Percentiles rank a stretch among this genome's conserved stretches.
phyloP scores from a whole-genome alignment of 495 filamentous ascomycete genomes.

The Cercophora sp. region DNA sequence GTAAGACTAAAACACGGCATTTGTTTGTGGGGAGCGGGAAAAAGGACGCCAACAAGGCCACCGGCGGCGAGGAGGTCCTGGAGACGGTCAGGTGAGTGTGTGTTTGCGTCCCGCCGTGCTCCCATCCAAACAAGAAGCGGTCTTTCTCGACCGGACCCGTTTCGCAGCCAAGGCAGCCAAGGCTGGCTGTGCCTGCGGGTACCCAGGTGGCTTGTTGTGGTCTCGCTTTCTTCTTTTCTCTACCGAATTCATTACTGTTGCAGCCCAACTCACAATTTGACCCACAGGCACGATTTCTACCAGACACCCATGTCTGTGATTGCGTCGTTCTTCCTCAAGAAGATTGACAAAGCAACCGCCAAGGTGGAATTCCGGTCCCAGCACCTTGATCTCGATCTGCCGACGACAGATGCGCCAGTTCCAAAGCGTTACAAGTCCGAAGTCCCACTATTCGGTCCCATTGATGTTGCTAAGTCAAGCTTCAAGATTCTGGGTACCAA shows the following conservation, averaged over 20 bases:
- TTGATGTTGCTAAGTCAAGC: slow-evolving; percentile 67
- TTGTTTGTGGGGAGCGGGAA: slow-evolving; percentile 81
- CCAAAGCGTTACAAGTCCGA: slow-evolving; percentile 73
- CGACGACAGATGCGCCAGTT: slow-evolving; percentile 64
- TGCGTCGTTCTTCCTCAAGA: slow-evolving; percentile 92
- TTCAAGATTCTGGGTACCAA: slow-evolving; percentile 95
- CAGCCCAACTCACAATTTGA: slow-evolving; percentile 13
- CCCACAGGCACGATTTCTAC: slow-evolving; percentile 81
- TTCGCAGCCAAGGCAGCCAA: slow-evolving; percentile 30
- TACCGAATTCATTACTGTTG: slow-evolving; percentile 10
- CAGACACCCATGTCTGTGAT: slow-evolving; percentile 83
- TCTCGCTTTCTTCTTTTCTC: background rate
- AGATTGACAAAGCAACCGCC: slow-evolving; percentile 79
- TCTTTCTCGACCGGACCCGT: slow-evolving; percentile 4
- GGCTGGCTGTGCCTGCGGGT: slow-evolving; percentile 27
- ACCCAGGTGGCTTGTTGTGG: slow-evolving; percentile 1
- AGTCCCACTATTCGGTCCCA: slow-evolving; percentile 70
- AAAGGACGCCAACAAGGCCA: slow-evolving; percentile 43
- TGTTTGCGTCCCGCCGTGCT: slow-evolving; percentile 5
- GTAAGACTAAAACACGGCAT: slow-evolving; percentile 74
- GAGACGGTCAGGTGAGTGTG: slow-evolving; percentile 64
- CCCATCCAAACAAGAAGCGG: slow-evolving; percentile 4
- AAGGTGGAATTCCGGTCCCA: slow-evolving; percentile 60
- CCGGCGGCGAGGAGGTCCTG: slow-evolving; percentile 54
- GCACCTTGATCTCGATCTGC: slow-evolving; percentile 68